Evolutionary conservation across 169 alveolate species (phyloP).

Genomic region (Theileria orientalis): DNA sequence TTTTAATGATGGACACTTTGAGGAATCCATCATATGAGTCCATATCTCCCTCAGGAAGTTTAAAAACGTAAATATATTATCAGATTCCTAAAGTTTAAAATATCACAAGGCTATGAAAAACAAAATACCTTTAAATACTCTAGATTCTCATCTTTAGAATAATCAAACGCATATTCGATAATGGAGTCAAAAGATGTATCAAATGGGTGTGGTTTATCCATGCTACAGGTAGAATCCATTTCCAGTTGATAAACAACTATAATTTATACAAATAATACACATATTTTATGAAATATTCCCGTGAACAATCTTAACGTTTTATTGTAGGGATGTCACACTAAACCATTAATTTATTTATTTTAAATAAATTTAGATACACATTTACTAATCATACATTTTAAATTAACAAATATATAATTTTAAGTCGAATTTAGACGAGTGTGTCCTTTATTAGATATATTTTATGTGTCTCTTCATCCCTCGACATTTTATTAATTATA

Average conservation of each 20-base stretch:
- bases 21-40: slow-evolving; percentile 53
- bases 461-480: too few species aligned
- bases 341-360: too few species aligned
- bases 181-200: slow-evolving; percentile 26
- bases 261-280: neutral
- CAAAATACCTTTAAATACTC: slow-evolving; percentile 39
- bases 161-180: slow-evolving; percentile 23
- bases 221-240: neutral
- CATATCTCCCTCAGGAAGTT: slow-evolving; percentile 49
- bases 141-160: slow-evolving; percentile 17
- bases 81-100: slow-evolving; percentile 48
- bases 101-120: too few species aligned
- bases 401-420: too few species aligned
- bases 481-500: too few species aligned
- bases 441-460: too few species aligned
- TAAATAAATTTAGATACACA: too few species aligned
- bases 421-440: too few species aligned
- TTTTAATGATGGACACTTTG: slow-evolving; percentile 7
- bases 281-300: neutral
- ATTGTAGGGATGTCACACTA: neutral
- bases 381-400: too few species aligned
- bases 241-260: neutral
- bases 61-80: slow-evolving; percentile 29
- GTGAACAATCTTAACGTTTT: neutral
- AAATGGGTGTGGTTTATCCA: slow-evolving; percentile 4